A percentile compares a stretch with the other conserved stretches of the same genome.
These are phyloP conservation scores for Medicago ruthenica DNA, from an alignment of 306 rosid species.

Conservation along the genomic window DNA sequence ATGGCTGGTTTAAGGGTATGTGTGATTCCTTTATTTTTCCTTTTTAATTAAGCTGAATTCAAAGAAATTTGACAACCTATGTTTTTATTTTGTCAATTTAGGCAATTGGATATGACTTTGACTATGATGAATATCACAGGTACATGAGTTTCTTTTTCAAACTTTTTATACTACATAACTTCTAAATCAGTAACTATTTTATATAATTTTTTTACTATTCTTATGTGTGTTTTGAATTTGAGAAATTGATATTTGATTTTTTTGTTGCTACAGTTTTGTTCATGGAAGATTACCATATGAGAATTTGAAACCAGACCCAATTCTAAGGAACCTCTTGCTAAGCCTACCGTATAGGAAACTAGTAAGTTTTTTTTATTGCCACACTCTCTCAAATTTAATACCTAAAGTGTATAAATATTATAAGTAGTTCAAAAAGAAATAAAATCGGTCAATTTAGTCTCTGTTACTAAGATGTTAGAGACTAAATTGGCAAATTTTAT, in stretches of 20 bases:
- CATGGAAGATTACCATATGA: conserved; percentile 97
- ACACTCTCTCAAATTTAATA: too few species aligned
- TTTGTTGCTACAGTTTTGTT: conserved; percentile 58
- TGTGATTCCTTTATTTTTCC: conserved; percentile 27
- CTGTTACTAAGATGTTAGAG: neutral
- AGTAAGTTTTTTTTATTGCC: conserved; percentile 50
- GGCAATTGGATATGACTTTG: conserved; percentile 96
- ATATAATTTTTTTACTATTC: neutral
- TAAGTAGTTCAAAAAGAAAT: neutral
- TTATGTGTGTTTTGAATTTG: conserved; percentile 5
- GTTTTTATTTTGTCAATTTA: conserved; percentile 45
- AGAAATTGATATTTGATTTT: conserved; percentile 19
- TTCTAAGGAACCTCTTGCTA: conserved; percentile 72
- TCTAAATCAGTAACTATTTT: neutral
- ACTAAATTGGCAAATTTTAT: too few species aligned
- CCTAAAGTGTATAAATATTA: too few species aligned
- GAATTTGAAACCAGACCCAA: conserved; percentile 82
- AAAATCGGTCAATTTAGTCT: neutral
- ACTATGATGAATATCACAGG: conserved; percentile 92
- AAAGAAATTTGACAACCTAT: neutral
- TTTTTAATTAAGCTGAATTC: neutral
- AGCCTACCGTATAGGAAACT: conserved; percentile 81
- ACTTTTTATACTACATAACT: neutral
- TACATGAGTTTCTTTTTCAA: neutral
- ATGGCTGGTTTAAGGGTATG: conserved; percentile 98